A percentile compares a stretch with the other conserved stretches of the same genome.
phyloP scores from a whole-genome alignment of 2,329 filamentous ascomycete genomes.

The Talaromyces sp. region DNA sequence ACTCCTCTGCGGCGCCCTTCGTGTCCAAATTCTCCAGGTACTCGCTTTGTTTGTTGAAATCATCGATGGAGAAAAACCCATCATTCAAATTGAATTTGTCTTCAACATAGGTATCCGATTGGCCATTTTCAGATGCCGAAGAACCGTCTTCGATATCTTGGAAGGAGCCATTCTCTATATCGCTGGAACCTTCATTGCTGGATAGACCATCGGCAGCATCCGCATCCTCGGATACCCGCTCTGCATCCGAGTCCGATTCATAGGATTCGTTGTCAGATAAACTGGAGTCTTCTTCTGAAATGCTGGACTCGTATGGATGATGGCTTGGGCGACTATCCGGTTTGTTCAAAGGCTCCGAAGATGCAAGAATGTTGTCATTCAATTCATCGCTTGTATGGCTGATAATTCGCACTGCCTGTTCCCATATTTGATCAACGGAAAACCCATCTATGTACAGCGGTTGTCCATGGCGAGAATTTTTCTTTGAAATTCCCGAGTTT shows the following conservation, averaged over 20 bases:
- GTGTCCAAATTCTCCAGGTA: slow-evolving; percentile 83
- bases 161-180: slow-evolving; percentile 2
- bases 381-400: slow-evolving; percentile 57
- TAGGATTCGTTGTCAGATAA: neutral
- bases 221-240: neutral
- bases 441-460: slow-evolving; percentile 86
- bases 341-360: slow-evolving; percentile 10
- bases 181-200: slow-evolving; percentile 24
- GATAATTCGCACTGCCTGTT: slow-evolving; percentile 83
- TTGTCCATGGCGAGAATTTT: slow-evolving; percentile 60
- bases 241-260: neutral
- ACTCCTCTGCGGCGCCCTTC: slow-evolving; percentile 69
- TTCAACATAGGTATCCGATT: slow-evolving; percentile 56
- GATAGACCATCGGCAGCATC: slow-evolving; percentile 29
- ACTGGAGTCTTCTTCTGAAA: neutral
- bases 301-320: neutral
- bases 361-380: slow-evolving; percentile 42
- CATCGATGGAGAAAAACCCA: slow-evolving; percentile 95
- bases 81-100: slow-evolving; percentile 89
- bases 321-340: neutral
- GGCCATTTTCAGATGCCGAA: neutral
- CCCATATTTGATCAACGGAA: slow-evolving; percentile 84
- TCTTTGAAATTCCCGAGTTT: slow-evolving; percentile 42
- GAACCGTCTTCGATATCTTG: slow-evolving; percentile 1
- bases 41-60: slow-evolving; percentile 93